phyloP scores from a whole-genome alignment of 768 basidiomycete genomes.

The Collybia mongolica region DNA sequence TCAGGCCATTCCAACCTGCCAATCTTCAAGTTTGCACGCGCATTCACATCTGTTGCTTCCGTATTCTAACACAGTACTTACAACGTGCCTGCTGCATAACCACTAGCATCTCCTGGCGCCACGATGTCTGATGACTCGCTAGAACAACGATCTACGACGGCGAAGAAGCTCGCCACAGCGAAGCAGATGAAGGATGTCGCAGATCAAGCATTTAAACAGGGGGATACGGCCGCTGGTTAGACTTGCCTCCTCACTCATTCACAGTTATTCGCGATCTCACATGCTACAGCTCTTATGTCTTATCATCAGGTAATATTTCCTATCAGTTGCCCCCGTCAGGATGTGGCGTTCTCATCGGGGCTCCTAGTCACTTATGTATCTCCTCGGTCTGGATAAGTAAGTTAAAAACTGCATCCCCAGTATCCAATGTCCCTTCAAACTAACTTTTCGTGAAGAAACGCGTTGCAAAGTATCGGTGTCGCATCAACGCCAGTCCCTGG shows the following conservation, averaged over 20 bases:
- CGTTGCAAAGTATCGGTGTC: slow-evolving; percentile 52
- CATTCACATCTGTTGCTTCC: slow-evolving; percentile 3
- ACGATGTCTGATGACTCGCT: slow-evolving; percentile 23
- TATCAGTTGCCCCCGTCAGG: not conserved
- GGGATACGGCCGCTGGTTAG: slow-evolving; percentile 60
- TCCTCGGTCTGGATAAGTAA: slow-evolving; percentile 78
- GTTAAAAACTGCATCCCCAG: slow-evolving; percentile 15
- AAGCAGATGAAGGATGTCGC: slow-evolving; percentile 65
- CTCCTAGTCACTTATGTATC: slow-evolving; percentile 64
- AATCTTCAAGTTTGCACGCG: not conserved
- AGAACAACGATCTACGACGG: slow-evolving; percentile 25
- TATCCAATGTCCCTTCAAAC: not conserved
- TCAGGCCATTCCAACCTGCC: not conserved
- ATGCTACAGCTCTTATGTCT: slow-evolving; percentile 53
- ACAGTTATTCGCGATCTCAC: slow-evolving; percentile 3
- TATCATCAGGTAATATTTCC: slow-evolving; percentile 66
- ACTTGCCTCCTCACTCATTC: not conserved
- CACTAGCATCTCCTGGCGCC: not conserved
- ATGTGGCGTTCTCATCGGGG: slow-evolving; percentile 3
- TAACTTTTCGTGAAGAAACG: slow-evolving; percentile 39
- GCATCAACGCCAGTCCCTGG: slow-evolving; percentile 24
- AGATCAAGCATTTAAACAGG: slow-evolving; percentile 69
- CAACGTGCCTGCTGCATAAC: slow-evolving; percentile 4
- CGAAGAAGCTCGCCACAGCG: slow-evolving; percentile 56
- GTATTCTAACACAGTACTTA: slow-evolving; percentile 6